Conservation (phyloP, 2,329 filamentous ascomycete species). For the Penicillium sp. region DNA sequence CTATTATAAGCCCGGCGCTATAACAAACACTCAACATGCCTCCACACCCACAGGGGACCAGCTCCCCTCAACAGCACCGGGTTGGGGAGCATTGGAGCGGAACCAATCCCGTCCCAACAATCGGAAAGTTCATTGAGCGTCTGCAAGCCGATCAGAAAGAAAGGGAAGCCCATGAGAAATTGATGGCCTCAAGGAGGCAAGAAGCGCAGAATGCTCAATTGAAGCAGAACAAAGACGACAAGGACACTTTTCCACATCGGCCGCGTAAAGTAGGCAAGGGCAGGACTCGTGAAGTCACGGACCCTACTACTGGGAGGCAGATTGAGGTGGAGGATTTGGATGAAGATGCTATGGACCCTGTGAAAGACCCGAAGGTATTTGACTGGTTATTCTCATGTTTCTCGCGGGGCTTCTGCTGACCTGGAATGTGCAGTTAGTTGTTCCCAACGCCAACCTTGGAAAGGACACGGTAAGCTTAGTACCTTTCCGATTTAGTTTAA, state of each 20-base stretch:
- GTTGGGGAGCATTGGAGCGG: slow-evolving; percentile 78
- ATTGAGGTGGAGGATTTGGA: slow-evolving; percentile 85
- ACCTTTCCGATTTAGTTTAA: background rate
- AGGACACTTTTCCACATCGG: slow-evolving; percentile 57
- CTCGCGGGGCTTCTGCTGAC: background rate
- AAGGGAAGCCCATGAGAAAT: slow-evolving; percentile 57
- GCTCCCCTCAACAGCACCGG: slow-evolving; percentile 46
- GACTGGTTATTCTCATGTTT: background rate
- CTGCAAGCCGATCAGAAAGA: slow-evolving; percentile 80
- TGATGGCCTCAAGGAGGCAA: slow-evolving; percentile 15
- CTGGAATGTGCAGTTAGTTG: slow-evolving; percentile 63
- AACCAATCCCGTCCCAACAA: slow-evolving; percentile 81
- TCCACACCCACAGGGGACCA: slow-evolving; percentile 20
- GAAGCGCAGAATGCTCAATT: background rate
- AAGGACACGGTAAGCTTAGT: slow-evolving; percentile 65
- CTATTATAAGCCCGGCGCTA: background rate
- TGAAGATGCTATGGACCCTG: slow-evolving; percentile 69
- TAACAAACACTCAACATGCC: slow-evolving; percentile 18
- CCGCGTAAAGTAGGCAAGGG: slow-evolving; percentile 49
- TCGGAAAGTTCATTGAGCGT: slow-evolving; percentile 79
- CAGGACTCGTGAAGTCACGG: slow-evolving; percentile 70
- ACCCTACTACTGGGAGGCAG: slow-evolving; percentile 85
- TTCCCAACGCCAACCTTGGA: slow-evolving; percentile 87
- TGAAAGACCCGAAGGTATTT: slow-evolving; percentile 71
- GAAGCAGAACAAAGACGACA: slow-evolving; percentile 38